phyloP scores from a whole-genome alignment of 2,329 filamentous ascomycete species.

The Colletotrichum euphorbiae region DNA sequence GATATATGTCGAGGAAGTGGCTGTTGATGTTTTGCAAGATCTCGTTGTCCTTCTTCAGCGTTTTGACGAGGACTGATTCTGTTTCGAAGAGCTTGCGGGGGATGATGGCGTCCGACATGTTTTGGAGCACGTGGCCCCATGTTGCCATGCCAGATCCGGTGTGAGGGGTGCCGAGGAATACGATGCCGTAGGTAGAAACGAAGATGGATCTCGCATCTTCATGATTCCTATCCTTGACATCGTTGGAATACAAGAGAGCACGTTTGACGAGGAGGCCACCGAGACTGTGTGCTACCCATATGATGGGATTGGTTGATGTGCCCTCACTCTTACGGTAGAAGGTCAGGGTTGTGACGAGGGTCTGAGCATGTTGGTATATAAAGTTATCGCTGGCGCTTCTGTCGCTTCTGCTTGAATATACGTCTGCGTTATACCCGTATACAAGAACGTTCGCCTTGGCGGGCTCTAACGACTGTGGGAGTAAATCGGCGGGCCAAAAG shows the following conservation, averaged over 20 bases:
- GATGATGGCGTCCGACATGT: constrained; percentile 73
- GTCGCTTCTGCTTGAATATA: constrained; percentile 59
- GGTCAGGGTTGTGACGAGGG: constrained; percentile 71
- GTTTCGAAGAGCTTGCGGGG: constrained; percentile 75
- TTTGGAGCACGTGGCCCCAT: constrained; percentile 76
- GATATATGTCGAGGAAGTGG: constrained; percentile 77
- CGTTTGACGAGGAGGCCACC: constrained; percentile 80
- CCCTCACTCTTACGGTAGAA: constrained; percentile 70
- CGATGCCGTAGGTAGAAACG: constrained; percentile 79
- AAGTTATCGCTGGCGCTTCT: constrained; percentile 73
- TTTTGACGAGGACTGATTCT: constrained; percentile 75
- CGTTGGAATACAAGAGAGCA: constrained; percentile 75
- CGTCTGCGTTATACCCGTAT: constrained; percentile 81
- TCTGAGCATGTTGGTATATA: constrained; percentile 78
- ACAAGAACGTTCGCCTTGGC: constrained; percentile 73
- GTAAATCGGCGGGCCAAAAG: constrained; percentile 77
- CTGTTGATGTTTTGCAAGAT: constrained; percentile 79
- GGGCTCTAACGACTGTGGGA: constrained; percentile 69
- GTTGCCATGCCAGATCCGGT: constrained; percentile 75
- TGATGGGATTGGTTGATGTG: constrained; percentile 72
- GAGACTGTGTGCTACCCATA: constrained; percentile 81
- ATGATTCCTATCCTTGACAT: constrained; percentile 67
- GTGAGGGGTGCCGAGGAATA: constrained; percentile 84
- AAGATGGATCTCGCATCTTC: constrained; percentile 76
- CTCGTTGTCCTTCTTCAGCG: constrained; percentile 80